Evolutionary conservation across 2,329 filamentous ascomycete genomes (phyloP).

Genomic region (Aureobasidium sp.): DNA sequence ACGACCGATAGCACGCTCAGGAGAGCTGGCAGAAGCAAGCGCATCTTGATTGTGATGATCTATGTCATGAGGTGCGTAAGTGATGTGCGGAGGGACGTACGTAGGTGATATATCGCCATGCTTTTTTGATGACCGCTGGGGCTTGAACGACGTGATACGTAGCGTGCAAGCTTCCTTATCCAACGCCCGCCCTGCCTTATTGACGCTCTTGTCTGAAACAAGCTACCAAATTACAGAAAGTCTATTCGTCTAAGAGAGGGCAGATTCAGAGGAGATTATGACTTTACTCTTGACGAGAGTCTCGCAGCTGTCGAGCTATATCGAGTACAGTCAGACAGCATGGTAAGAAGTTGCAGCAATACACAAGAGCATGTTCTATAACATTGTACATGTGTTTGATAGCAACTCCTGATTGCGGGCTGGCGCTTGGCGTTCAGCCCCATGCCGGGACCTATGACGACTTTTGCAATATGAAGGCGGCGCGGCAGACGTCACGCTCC

Average conservation of each 20-base stretch:
- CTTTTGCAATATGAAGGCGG: not conserved
- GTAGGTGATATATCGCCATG: constrained; percentile 9
- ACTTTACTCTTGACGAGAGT: too few species aligned
- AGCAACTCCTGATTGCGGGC: not conserved
- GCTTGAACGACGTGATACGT: not conserved
- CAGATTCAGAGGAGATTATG: too few species aligned
- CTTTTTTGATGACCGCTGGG: constrained; percentile 6
- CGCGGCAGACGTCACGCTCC: constrained; percentile 1
- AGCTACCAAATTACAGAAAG: not conserved
- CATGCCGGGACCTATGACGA: not conserved
- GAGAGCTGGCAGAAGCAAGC: constrained; percentile 6
- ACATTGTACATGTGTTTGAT: not conserved
- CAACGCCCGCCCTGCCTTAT: not conserved
- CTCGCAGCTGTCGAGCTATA: too few species aligned
- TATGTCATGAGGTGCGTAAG: constrained; percentile 19
- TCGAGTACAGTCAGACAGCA: too few species aligned
- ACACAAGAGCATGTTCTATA: not conserved
- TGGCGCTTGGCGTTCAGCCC: not conserved
- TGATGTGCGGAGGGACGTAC: constrained; percentile 4
- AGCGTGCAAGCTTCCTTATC: not conserved
- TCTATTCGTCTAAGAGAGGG: not conserved
- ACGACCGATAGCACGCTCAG: constrained; percentile 18
- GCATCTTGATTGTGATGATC: constrained; percentile 12
- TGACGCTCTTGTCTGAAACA: not conserved
- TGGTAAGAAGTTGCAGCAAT: not conserved